phyloP scores from a whole-genome alignment of 495 filamentous ascomycete species.

The Aspergillus saccharolyticus region DNA sequence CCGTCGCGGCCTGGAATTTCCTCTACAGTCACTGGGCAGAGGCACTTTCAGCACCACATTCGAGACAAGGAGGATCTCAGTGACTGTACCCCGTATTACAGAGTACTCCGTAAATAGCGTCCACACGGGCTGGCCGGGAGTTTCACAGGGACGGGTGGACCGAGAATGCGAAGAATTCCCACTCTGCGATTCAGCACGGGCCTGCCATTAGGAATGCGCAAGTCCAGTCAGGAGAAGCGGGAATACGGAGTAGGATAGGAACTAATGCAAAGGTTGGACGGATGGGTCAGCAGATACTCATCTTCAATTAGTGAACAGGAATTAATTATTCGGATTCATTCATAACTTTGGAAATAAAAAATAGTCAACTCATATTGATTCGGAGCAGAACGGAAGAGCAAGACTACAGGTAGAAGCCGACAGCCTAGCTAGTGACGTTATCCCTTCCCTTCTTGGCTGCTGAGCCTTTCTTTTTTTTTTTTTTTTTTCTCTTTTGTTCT shows the following conservation, averaged over 20 bases:
- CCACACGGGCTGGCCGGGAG: not conserved
- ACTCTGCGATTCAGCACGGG: conserved; percentile 2
- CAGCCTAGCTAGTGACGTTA: conserved; percentile 21
- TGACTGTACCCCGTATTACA: not conserved
- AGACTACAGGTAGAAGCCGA: not conserved
- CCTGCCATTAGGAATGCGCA: not conserved
- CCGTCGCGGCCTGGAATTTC: not conserved
- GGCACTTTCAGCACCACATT: not conserved
- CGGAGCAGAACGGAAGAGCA: not conserved
- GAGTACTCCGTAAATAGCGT: conserved; percentile 2
- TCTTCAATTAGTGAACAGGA: no score
- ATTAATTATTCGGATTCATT: no score
- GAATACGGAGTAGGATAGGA: not conserved
- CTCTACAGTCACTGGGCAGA: not conserved
- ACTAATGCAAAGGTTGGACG: not conserved
- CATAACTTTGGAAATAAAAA: not conserved
- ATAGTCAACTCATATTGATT: not conserved
- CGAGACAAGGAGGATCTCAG: not conserved
- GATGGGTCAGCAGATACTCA: not conserved
- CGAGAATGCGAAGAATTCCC: not conserved
- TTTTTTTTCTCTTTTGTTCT: no score
- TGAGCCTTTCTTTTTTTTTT: not conserved
- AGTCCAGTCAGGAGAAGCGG: not conserved
- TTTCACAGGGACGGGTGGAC: conserved; percentile 7
- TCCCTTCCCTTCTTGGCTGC: conserved; percentile 4